Evolutionary conservation across 257 asterid species (phyloP), one percentile per base, ranked within the genome.

Genomic region (Coffea eugenioides): DNA sequence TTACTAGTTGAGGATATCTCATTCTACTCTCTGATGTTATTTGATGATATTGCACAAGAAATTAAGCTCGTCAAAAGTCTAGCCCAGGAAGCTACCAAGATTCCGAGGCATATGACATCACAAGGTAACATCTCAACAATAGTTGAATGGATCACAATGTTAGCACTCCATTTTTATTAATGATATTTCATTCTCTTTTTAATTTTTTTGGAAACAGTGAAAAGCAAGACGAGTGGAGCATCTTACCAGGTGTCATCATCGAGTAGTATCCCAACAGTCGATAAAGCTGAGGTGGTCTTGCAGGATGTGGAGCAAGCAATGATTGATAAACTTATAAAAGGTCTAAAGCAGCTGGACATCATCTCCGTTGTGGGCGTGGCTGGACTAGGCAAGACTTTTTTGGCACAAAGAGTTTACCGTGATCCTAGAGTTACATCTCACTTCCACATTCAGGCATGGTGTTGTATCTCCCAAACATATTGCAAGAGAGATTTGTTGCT

Each of bases 301-400:
- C 56, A 81, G 13, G 80, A 59, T n/a, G 81, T 46, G 51, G 48
- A 36, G 16, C 2, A 23, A 46, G n/a, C 36, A 16, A 1, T 81
- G 2, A 77, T 69, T 20, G 69, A 48, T 4, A 20, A 6, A 34
- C 77, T 81, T 9, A 16, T 25, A 18, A 34, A 23, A 11, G 43
- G 43, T 2, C 5, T 0, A 39, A 39, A 2, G 5, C 3, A 76
- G 36, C 20, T 81, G 18, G 77, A 56, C 46, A 57, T 81, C 13
- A 48, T 77, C 11, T 57, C 80, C n/a, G 70, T 76, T 36, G 56
- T 69, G 4, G 81, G 78, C 27, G 76, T 81, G 84, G 73, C 81
- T 36, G 78, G 81, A 45, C 68, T 69, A 13, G 79, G 83, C 3
- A 80, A 80, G 36, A 80, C 83, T n/a, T 73, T 79, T 6, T 49